Evolutionary conservation across 331 rosid species (phyloP).

Genomic region (Pyracantha coccinea): DNA sequence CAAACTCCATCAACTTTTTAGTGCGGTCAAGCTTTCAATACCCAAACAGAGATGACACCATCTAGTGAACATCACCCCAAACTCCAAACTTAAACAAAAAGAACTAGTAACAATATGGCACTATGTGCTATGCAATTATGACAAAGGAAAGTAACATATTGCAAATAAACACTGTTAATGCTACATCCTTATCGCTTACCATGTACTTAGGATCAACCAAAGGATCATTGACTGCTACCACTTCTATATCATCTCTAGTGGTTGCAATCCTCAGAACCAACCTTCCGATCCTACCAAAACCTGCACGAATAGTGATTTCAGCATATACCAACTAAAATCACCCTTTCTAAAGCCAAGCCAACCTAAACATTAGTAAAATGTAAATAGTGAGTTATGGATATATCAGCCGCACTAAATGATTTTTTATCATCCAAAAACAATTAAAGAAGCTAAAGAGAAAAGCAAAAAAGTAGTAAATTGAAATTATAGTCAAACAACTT

Average conservation of each 20-base stretch:
- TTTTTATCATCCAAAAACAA: neutral
- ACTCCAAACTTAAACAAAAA: neutral
- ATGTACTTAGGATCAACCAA: conserved; percentile 86
- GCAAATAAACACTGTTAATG: neutral
- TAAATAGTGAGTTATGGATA: neutral
- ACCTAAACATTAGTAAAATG: neutral
- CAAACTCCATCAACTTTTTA: no score
- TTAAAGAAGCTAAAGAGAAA: neutral
- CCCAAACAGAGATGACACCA: no score
- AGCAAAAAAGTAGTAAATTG: neutral
- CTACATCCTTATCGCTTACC: conserved; percentile 40
- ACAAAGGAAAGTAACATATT: neutral
- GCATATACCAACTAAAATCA: neutral
- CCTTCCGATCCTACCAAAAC: conserved; percentile 98
- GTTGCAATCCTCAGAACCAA: conserved; percentile 86
- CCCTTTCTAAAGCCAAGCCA: neutral
- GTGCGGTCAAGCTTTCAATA: no score
- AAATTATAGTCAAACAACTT: neutral
- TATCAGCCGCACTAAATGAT: neutral
- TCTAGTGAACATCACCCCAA: neutral
- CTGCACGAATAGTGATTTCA: conserved; percentile 25
- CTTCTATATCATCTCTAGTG: conserved; percentile 82
- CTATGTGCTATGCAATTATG: neutral
- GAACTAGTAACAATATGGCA: neutral
- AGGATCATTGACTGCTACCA: conserved; percentile 91